Base-by-base conservation (phyloP, 352 stramenopile genomes). In the Pythium rhizo-oryzae region DNA sequence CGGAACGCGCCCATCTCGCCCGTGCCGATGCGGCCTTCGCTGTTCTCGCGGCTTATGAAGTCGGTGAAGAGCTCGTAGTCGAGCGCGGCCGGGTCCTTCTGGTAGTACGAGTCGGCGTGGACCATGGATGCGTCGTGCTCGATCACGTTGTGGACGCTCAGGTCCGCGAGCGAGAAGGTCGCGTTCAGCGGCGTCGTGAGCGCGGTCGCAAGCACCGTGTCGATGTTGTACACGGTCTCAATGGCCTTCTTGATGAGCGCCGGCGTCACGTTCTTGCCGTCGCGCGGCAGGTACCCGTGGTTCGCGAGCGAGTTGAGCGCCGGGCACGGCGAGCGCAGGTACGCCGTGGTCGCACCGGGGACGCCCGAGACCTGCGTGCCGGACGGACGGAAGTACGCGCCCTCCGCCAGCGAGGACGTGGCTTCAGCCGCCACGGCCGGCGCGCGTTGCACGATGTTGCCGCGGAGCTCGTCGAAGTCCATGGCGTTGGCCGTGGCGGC, bases 101-200 rank as follows among this genome's bases (percentile, higher is more conserved):
- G 72, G 59, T 71, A 78, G 56, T 78, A 75, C 13, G 67, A 61
- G 60, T 92, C 82, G 46, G 84, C 72, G 60, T 88, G 84, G 8
- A 89, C 71, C 46, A 92, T 59, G 12, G 84, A 92, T n/a, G 85
- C 85, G 58, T 93, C 82, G 66, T 92, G 84, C 61, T 92, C 84
- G 25, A 91, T 78, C 23, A 82, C 73, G 49, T 83, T 77, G 75
- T 90, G 82, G 23, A 73, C 64, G 2, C 79, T 62, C 15, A 92
- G 67, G 50, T 87, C 78, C 0, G 79, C 69, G 21, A 92, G 73
- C 21, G 81, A 79, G 47, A 91, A 52, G 16, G 59, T 53, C 28
- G 37, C 49, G 0, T 52, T 63, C 21, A 74, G 39, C 23, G 51
- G 35, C 41, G 18, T 50, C 19, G 61, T 62, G 23, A 77, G 66